Evolutionary conservation across 2,329 filamentous ascomycete genomes (phyloP).

Genomic region (Alternaria longipes): DNA sequence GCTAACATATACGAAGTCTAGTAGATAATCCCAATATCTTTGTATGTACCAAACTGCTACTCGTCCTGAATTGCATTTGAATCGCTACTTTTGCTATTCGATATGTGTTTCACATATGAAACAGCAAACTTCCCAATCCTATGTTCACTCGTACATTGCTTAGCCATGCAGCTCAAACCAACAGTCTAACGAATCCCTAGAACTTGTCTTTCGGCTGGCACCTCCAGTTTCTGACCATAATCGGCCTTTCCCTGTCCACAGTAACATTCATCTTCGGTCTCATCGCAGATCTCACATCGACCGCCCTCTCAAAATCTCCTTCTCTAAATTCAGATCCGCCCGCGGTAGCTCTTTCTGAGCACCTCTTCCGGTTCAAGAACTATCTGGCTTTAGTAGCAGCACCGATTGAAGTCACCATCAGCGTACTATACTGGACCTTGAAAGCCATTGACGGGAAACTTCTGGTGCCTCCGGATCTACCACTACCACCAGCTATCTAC

Average conservation of each 20-base stretch:
- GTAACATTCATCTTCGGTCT: constrained; percentile 69
- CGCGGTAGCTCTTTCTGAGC: constrained; percentile 47
- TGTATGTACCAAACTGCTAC: constrained; percentile 20
- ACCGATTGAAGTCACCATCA: constrained; percentile 76
- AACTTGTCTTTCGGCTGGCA: constrained; percentile 72
- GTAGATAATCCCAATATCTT: constrained; percentile 42
- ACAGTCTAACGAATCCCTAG: constrained; percentile 38
- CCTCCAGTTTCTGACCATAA: constrained; percentile 77
- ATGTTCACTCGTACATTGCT: background rate
- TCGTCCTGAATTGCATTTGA: background rate
- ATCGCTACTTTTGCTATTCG: background rate
- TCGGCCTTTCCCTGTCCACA: constrained; percentile 70
- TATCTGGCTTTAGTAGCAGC: constrained; percentile 70
- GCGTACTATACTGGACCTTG: constrained; percentile 76
- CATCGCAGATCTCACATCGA: constrained; percentile 65
- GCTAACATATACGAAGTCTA: constrained; percentile 32
- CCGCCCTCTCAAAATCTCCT: constrained; percentile 35
- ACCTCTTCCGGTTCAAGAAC: constrained; percentile 74
- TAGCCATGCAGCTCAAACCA: background rate
- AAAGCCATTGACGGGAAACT: constrained; percentile 63
- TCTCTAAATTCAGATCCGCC: constrained; percentile 5
- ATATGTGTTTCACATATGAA: background rate
- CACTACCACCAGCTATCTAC: constrained; percentile 56
- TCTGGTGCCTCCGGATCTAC: constrained; percentile 56
- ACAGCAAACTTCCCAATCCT: background rate